phyloP scores from a whole-genome alignment of 2,329 filamentous ascomycete genomes.

The Venturia carpophila region DNA sequence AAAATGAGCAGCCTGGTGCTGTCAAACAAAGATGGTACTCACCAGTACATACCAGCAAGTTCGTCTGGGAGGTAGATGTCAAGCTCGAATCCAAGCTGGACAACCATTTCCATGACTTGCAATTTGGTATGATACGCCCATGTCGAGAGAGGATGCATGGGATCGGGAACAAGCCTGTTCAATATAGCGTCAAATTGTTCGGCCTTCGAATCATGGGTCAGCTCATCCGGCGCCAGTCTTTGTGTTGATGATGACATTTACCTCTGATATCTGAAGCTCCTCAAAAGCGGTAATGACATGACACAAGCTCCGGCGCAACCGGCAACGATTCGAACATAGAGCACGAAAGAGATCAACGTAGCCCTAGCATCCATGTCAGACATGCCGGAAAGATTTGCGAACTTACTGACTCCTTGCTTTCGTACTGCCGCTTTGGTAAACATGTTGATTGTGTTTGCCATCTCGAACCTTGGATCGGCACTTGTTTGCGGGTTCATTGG shows the following conservation, averaged over 20 bases:
- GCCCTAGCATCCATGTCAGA: constrained; percentile 44
- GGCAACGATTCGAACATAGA: constrained; percentile 82
- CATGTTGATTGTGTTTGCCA: constrained; percentile 65
- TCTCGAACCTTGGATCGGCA: constrained; percentile 64
- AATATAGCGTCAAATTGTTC: constrained; percentile 67
- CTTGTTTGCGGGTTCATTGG: constrained; percentile 40
- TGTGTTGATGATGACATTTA: constrained; percentile 7
- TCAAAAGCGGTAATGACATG: constrained; percentile 82
- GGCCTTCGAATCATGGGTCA: constrained; percentile 28
- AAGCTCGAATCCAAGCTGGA: constrained; percentile 91
- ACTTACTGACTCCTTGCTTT: neutral
- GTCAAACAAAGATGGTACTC: neutral
- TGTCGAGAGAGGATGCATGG: constrained; percentile 46
- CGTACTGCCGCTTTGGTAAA: constrained; percentile 43
- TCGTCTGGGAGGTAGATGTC: constrained; percentile 84
- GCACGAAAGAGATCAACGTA: constrained; percentile 80
- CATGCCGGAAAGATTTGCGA: neutral
- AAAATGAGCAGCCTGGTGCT: no score
- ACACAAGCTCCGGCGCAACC: constrained; percentile 79
- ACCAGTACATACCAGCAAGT: constrained; percentile 79
- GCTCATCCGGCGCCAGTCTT: neutral
- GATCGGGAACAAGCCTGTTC: constrained; percentile 45
- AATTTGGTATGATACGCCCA: constrained; percentile 91
- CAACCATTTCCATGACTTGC: constrained; percentile 75
- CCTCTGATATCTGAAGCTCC: constrained; percentile 66